phyloP scores from a whole-genome alignment of 148 eudicot genomes.

The Rhododendron ferrugineum region DNA sequence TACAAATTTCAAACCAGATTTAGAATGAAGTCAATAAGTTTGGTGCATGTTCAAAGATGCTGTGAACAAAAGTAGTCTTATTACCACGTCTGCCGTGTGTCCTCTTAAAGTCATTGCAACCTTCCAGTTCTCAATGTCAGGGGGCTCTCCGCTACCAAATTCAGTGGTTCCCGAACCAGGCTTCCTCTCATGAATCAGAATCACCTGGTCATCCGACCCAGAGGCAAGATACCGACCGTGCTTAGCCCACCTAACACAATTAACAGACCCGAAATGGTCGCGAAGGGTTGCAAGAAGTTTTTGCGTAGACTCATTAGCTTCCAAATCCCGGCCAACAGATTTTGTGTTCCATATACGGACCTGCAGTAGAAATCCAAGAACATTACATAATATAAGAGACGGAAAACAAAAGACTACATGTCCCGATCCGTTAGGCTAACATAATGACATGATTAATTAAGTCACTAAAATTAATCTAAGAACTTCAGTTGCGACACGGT shows the following conservation, averaged over 20 bases:
- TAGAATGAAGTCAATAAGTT: background rate
- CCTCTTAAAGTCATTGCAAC: constrained; percentile 88
- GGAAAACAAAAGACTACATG: background rate
- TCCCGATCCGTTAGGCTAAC: background rate
- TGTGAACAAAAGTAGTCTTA: constrained; percentile 8
- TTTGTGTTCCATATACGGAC: constrained; percentile 94
- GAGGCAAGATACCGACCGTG: constrained; percentile 88
- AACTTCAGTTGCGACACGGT: background rate
- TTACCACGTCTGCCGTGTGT: constrained; percentile 99
- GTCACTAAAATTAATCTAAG: background rate
- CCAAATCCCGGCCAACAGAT: constrained; percentile 53
- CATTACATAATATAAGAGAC: background rate
- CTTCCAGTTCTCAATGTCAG: constrained; percentile 97
- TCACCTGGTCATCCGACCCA: constrained; percentile 96
- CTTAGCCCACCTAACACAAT: constrained; percentile 97
- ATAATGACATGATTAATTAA: background rate
- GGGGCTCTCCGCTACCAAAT: constrained; percentile 98
- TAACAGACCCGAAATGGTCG: constrained; percentile 96
- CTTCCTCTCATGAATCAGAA: constrained; percentile 82
- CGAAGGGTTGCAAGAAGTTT: constrained; percentile 88
- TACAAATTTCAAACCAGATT: background rate
- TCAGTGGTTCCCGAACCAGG: constrained; percentile 98
- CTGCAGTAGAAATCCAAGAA: constrained; percentile 28
- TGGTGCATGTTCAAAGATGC: background rate
- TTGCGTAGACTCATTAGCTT: constrained; percentile 49